A percentile compares a stretch with the other conserved stretches of the same genome.
Evolutionary conservation across 1,139 yeast genomes (phyloP).

Genomic region (Keqinozyma sinolaborantium): DNA sequence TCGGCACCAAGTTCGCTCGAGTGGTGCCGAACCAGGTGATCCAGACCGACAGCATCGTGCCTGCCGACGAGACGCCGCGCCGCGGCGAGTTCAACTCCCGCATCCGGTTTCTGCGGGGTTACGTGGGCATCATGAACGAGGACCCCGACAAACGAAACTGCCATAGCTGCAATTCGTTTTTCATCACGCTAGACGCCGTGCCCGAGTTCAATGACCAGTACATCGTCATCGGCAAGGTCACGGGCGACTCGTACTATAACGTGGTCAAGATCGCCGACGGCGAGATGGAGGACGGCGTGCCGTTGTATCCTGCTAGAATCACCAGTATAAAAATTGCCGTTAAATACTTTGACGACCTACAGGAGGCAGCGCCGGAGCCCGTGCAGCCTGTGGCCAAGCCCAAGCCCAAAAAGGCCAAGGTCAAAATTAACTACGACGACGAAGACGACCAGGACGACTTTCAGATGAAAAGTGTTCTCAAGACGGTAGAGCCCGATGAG

Average conservation of each 20-base stretch:
- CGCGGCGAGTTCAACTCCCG: slow-evolving; percentile 50
- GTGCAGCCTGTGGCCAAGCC: slow-evolving; percentile 17
- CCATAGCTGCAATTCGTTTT: slow-evolving; percentile 36
- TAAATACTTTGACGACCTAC: slow-evolving; percentile 47
- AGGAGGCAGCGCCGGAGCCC: slow-evolving; percentile 16
- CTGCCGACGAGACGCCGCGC: background rate
- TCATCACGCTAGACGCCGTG: slow-evolving; percentile 48
- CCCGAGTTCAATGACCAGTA: slow-evolving; percentile 44
- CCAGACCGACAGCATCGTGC: slow-evolving; percentile 17
- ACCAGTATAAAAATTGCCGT: slow-evolving; percentile 36
- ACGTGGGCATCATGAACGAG: slow-evolving; percentile 39
- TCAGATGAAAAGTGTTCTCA: slow-evolving; percentile 52
- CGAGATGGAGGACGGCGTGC: slow-evolving; percentile 43
- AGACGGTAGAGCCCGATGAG: slow-evolving; percentile 17
- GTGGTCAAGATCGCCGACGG: slow-evolving; percentile 50
- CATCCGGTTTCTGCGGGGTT: slow-evolving; percentile 53
- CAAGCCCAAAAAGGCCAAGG: slow-evolving; percentile 17
- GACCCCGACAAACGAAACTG: background rate
- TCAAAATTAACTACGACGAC: slow-evolving; percentile 19
- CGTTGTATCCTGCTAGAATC: slow-evolving; percentile 52
- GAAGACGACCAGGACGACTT: slow-evolving; percentile 32
- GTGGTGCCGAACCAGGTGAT: slow-evolving; percentile 24
- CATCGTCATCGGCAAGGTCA: slow-evolving; percentile 61
- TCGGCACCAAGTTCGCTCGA: slow-evolving; percentile 35
- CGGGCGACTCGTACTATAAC: slow-evolving; percentile 56